Percentiles rank a stretch among this genome's conserved stretches.
These are phyloP conservation scores for Fragaria iinumae DNA, from an alignment of 306 rosid species.

Conservation along the genomic window DNA sequence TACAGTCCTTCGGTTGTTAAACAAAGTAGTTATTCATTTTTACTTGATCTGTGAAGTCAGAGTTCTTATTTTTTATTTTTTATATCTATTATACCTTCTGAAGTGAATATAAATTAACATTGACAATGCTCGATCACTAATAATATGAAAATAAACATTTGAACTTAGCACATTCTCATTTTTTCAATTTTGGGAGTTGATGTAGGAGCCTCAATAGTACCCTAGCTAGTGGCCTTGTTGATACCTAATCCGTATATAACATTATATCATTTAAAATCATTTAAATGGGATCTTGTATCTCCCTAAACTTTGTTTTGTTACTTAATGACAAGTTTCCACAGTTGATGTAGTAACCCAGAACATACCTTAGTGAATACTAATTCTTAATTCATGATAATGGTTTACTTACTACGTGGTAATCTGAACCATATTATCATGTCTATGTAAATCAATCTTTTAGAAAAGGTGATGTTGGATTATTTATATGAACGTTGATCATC, in stretches of 20 bases:
- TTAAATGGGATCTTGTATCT: neutral
- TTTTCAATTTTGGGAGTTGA: neutral
- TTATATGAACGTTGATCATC: neutral
- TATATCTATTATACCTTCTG: neutral
- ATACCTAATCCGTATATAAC: neutral
- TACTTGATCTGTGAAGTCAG: neutral
- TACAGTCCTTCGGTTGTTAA: neutral
- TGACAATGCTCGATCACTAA: neutral
- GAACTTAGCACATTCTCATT: neutral
- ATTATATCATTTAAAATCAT: neutral
- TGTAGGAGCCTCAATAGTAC: neutral
- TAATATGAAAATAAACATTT: neutral
- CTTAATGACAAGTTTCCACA: neutral
- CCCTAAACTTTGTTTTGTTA: neutral
- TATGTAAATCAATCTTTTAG: neutral
- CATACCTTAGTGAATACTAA: neutral
- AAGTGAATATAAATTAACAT: neutral
- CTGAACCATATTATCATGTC: neutral
- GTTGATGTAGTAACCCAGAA: neutral
- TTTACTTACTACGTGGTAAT: neutral
- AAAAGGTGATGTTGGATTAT: neutral
- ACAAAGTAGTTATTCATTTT: neutral
- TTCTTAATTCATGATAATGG: neutral
- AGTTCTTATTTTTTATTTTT: neutral
- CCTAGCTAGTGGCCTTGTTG: neutral